Conservation (phyloP, 345 rosid genomes). For the Sisymbrium irio region DNA sequence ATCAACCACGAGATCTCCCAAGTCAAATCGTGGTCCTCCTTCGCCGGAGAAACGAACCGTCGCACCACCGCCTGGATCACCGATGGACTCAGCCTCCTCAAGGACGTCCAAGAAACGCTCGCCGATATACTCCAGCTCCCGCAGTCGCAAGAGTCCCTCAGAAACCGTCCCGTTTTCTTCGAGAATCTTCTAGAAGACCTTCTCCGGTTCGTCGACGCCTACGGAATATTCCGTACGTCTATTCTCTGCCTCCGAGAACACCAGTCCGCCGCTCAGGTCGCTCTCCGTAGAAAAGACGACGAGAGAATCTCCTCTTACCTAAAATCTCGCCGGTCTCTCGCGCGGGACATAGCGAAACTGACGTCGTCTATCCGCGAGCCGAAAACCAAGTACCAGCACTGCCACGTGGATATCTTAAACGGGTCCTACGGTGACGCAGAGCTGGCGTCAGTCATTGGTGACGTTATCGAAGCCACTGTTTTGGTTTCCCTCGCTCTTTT, state of each 20-base stretch:
- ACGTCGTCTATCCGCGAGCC: slow-evolving; percentile 29
- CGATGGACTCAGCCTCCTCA: slow-evolving; percentile 34
- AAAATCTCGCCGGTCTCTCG: slow-evolving; percentile 29
- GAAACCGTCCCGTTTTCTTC: slow-evolving; percentile 32
- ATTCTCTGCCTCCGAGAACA: slow-evolving; percentile 34
- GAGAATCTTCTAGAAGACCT: slow-evolving; percentile 40
- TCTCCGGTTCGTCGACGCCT: slow-evolving; percentile 38
- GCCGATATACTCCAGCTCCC: slow-evolving; percentile 37
- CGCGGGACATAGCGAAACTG: slow-evolving; percentile 28
- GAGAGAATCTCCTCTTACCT: slow-evolving; percentile 15
- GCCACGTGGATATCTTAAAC: slow-evolving; percentile 1
- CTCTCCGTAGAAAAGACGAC: slow-evolving; percentile 34
- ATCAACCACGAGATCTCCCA: slow-evolving; percentile 38
- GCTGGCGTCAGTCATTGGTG: slow-evolving; percentile 29
- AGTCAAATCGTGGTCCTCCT: slow-evolving; percentile 40
- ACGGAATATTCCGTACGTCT: slow-evolving; percentile 37
- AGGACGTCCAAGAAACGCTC: slow-evolving; percentile 37
- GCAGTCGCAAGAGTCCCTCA: slow-evolving; percentile 35
- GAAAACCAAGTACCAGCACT: slow-evolving; percentile 6
- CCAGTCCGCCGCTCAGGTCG: slow-evolving; percentile 37
- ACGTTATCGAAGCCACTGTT: slow-evolving; percentile 32
- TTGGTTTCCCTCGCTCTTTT: slow-evolving; percentile 32
- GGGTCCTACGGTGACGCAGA: slow-evolving; percentile 33
- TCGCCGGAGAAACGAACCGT: neutral
- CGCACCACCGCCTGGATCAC: slow-evolving; percentile 36